Base-by-base conservation (phyloP, 257 asterid genomes). In the Scutellaria minor region DNA sequence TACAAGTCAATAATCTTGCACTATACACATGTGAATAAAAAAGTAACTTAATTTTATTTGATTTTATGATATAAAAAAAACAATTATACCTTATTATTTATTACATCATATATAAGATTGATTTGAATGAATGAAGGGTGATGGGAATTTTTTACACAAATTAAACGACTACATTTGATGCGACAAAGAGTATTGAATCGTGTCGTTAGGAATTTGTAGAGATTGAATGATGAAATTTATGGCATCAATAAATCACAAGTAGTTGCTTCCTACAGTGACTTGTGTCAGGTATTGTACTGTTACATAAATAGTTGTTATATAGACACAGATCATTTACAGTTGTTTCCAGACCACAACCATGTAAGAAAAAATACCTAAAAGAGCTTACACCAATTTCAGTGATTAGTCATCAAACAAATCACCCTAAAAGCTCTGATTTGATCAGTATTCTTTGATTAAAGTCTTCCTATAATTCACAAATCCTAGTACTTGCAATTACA, bases 261-360 rank as follows among this genome's bases (percentile, higher is more conserved):
- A 58, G 65, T 44, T 20, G 15, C 20, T 42, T 1, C 39, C 52
- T 58, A 58, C 39, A 44, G 44, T 58, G 15, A 70, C 58, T 45
- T 22, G 27, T 40, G 50, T 51, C 55, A 62, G 55, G 71, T 52
- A 40, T 52, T 13, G 22, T 20, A 51, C 61, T 13, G 57, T 72
- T 72, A n/a, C 52, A 73, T 27, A n/a, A 35, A 48, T 12, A 60
- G 53, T 72, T 37, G 77, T 61, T 72, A 61, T 9, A 22, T 9
- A 18, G 46, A 54, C 76, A 47, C 41, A 57, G 14, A 59, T 31
- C 15, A 27, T 45, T 58, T 58, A 59, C 76, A 71, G 69, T 72
- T 72, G 70, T 72, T 48, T 61, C 44, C 77, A 51, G 68, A 7
- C 9, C 14, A 31, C 24, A 45, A 40, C 37, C 0, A 40, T 7